Percentiles rank a stretch among this genome's conserved stretches.
These are phyloP conservation scores for Solanum acaule DNA, from an alignment of 257 asterid species.

Conservation along the genomic window DNA sequence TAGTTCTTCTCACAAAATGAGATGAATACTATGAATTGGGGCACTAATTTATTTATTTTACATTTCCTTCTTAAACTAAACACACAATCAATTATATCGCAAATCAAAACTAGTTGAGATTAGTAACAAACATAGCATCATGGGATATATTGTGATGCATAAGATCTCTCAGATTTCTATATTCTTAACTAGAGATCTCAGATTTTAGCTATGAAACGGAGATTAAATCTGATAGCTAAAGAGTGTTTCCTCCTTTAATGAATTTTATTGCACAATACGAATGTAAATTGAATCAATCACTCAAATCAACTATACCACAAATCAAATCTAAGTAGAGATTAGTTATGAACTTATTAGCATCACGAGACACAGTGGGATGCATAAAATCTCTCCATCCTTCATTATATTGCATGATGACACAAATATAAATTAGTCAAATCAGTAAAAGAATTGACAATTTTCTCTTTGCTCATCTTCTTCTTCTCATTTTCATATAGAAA, in stretches of 20 bases:
- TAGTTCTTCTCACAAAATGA: no score
- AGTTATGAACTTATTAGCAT: background rate
- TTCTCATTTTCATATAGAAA: background rate
- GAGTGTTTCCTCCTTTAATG: background rate
- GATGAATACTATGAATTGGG: background rate
- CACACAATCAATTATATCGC: background rate
- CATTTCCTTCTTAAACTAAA: background rate
- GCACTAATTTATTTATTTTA: background rate
- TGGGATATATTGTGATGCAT: background rate
- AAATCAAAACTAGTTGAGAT: background rate
- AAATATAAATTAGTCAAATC: background rate
- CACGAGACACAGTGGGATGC: background rate
- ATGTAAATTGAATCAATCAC: background rate
- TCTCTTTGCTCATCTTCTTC: no score
- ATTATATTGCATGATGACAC: background rate
- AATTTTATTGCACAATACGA: background rate
- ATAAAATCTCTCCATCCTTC: background rate
- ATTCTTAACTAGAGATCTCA: background rate
- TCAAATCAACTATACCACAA: background rate
- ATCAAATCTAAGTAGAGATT: background rate
- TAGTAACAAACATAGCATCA: background rate
- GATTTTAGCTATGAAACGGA: background rate
- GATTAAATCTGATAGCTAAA: background rate
- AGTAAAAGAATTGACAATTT: background rate
- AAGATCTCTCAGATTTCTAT: background rate